Base-by-base conservation (phyloP, 1,284 basidiomycete species). In the Irpex sp. region DNA sequence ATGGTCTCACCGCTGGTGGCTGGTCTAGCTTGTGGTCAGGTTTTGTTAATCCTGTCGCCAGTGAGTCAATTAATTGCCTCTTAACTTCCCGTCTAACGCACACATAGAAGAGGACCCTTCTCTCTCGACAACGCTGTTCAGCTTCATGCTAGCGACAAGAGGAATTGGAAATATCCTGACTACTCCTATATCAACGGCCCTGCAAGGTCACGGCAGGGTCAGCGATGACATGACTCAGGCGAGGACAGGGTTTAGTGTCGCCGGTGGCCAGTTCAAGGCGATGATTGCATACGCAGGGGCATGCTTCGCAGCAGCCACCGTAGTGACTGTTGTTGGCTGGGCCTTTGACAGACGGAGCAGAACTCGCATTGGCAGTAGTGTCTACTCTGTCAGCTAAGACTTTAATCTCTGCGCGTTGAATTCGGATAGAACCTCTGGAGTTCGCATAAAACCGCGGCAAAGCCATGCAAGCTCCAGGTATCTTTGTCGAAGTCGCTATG, bases 21-120 rank as follows among this genome's bases (percentile, higher is more conserved):
- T 79, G 77, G 76, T 72, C 68, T 9, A 74, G 70, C 15, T 58
- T 78, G 0, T 79, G 75, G 71, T 70, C 69, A 3, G 72, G 72
- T 0, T 75, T 79, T 59, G 68, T 76, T 8, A 63, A 67, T 17
- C 72, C 71, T 9, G 54, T 75, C 11, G 72, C 74, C 5, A 69
- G 74, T 76, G 63, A 43, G 39, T 43, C 8, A 11, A 43, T 11
- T 43, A 36, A 43, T 46, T 43, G 47, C 58, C 47, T 11, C 46
- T 49, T 13, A 26, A 5, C 43, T 31, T 33, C 39, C 56, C 33
- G 35, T 43, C 15, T 11, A 9, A 9, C 39, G 39, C 17, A 33
- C 15, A 46, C 55, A n/a, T 60, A 78, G 77, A 70, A 51, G 76
- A 78, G 60, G 77, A 79, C 59, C 75, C 72, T 0, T 63, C 60